Evolutionary conservation across 2,329 filamentous ascomycete species (phyloP), one percentile per base, ranked within the genome.

Genomic region (Fusarium brachygibbosum): DNA sequence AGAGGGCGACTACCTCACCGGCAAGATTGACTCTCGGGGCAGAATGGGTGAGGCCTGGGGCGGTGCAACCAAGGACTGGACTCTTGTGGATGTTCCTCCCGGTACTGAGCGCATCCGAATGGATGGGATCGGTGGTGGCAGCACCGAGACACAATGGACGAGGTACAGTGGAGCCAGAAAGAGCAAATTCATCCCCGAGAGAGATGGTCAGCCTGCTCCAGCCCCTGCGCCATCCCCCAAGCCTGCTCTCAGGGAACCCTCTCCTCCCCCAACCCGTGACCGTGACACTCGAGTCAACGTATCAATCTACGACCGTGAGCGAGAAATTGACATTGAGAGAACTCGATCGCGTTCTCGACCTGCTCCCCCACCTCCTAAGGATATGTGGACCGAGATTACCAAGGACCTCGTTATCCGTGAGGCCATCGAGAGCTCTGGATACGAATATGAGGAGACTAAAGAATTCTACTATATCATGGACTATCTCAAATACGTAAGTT

Each of bases 331-430:
- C 50, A 81, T 88, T 31, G 86, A 88, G 50, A 86, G 87, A 71
- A 82, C 84, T 25, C 83, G 82, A 19, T 88, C 90, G 66, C 82
- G 82, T 68, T 78, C 81, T 58, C 80, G 79, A 34, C 78, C 75
- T 65, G 79, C 66, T 50, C 77, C 70, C 59, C 85, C 74, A 55
- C 75, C 80, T 52, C 81, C 86, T 32, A 86, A 87, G 58, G 88
- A 91, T 63, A 92, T 97, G 83, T 98, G 95, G 95, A 99, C 96
- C 0, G 96, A 98, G 80, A 93, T 99, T 73, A 97, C 95, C 45
- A 97, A 97, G 81, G 94, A 97, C 72, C 82, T 98, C 35, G 93
- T 98, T 17, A 85, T 91, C 61, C 89, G 91, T 53, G 94, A 98
- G 77, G 96, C 96, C 19, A 92, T 98, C 69, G 91, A 97, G 72